Evolutionary conservation across 2,329 filamentous ascomycete genomes (phyloP).

Genomic region (Dothideomycetes sp.): DNA sequence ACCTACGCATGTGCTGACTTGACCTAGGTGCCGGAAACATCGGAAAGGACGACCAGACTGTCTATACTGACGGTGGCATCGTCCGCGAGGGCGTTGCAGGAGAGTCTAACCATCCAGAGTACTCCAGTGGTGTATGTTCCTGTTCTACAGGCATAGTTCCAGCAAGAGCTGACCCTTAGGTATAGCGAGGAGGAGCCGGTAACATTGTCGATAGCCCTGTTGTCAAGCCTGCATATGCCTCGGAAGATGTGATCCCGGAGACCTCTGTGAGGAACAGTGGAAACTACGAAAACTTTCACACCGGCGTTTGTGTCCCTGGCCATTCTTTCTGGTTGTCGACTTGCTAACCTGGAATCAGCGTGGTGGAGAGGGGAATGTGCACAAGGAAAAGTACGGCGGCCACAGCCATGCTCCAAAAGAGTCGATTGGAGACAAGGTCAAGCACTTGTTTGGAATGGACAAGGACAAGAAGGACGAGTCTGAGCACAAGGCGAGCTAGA

Average conservation of each 20-base stretch:
- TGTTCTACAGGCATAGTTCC: not conserved
- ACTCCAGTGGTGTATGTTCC: constrained; percentile 19
- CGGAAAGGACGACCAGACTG: constrained; percentile 13
- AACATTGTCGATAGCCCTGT: constrained; percentile 28
- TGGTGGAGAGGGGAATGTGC: constrained; percentile 35
- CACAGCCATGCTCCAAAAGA: constrained; percentile 25
- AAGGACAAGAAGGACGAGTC: constrained; percentile 7
- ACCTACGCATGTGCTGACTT: constrained; percentile 2
- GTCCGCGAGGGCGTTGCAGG: constrained; percentile 33
- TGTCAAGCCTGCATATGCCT: constrained; percentile 19
- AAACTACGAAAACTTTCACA: constrained; percentile 35
- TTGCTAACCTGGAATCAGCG: constrained; percentile 17
- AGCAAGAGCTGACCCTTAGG: not conserved
- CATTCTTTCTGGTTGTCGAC: not conserved
- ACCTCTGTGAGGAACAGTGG: constrained; percentile 22
- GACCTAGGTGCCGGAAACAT: constrained; percentile 47
- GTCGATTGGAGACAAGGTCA: constrained; percentile 32
- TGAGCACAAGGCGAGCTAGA: not conserved
- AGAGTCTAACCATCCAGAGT: constrained; percentile 25
- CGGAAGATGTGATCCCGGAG: constrained; percentile 33
- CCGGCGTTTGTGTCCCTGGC: constrained; percentile 25
- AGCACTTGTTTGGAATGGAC: constrained; percentile 22
- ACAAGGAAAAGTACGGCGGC: constrained; percentile 37
- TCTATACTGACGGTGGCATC: constrained; percentile 34
- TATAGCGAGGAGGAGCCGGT: constrained; percentile 19